Conservation (phyloP, 192 early-diverging fungal species). For the Piromyces finnis region DNA sequence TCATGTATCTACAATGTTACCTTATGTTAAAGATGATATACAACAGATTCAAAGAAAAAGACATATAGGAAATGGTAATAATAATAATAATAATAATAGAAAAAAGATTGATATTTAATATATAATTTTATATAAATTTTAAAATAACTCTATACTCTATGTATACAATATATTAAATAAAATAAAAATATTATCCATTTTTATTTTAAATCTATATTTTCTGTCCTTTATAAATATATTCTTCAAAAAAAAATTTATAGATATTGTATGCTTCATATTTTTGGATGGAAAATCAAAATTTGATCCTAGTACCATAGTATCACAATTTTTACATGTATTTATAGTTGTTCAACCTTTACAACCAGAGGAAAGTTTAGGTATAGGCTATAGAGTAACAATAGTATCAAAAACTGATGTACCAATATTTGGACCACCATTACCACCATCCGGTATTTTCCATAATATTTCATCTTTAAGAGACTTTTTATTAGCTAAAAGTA, state of each 20-base stretch:
- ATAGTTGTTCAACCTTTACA: slow-evolving; percentile 13
- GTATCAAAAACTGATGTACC: slow-evolving; percentile 15
- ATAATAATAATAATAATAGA: background rate
- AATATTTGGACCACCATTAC: slow-evolving; percentile 15
- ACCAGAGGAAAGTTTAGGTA: background rate
- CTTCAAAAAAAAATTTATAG: too few species aligned
- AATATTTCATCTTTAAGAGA: slow-evolving; percentile 7
- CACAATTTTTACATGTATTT: slow-evolving; percentile 24
- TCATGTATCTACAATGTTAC: slow-evolving; percentile 24
- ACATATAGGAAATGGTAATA: slow-evolving; percentile 27
- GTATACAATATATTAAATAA: too few species aligned
- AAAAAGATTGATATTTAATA: background rate
- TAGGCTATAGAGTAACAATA: slow-evolving; percentile 15
- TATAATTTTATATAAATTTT: too few species aligned
- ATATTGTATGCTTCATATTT: slow-evolving; percentile 21
- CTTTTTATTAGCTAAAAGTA: slow-evolving; percentile 23
- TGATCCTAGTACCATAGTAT: slow-evolving; percentile 14
- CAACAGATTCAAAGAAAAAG: slow-evolving; percentile 29
- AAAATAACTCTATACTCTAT: too few species aligned
- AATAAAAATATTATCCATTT: too few species aligned
- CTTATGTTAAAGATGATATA: slow-evolving; percentile 11
- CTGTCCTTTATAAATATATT: too few species aligned
- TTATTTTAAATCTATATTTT: too few species aligned
- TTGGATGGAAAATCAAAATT: slow-evolving; percentile 14
- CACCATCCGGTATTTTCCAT: slow-evolving; percentile 12